Evolutionary conservation across 805 yeast genomes (phyloP), one percentile per base, ranked within the genome.

Genomic region (Lipomyces sp.): DNA sequence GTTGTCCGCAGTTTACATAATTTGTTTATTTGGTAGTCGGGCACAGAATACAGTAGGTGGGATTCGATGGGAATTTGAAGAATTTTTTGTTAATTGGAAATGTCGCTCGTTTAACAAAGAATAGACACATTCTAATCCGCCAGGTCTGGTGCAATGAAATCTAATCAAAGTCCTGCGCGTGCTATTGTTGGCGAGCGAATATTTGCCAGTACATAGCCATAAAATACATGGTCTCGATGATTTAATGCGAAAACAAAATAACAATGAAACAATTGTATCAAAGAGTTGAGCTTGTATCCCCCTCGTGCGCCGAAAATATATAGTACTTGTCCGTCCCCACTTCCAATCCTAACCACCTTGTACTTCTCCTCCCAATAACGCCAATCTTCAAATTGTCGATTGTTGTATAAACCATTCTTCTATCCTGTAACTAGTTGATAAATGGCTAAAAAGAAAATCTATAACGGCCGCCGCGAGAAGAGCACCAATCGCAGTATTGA

Each of bases 401-500:
- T 42, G 18, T n/a, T n/a, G 48, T 42, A 42, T 15, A 15, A 42
- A 37, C n/a, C 39, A 10, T 13, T 3, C 39, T 37, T 39, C 48
- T n/a, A 42, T 42, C 48, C 24, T 24, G 8, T 42, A 24, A 24
- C 15, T 15, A 8, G 48, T 2, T 15, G 24, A 24, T 42, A 6
- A 11, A 35, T 10, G 48, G 7, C n/a, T 4, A 63, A 32, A 53
- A 64, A 24, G 33, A 60, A 32, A 57, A 59, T 10, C 70, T 56
- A 30, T 51, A 39, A 6, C 70, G 62, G 3, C 71, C 71, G 10
- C 71, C 71, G 30, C 71, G 60, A 2, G 71, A 68, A 34, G 63
- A 57, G 58, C 71, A 68, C 71, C 71, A 68, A 59, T 68, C 71
- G 58, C 71, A 68, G 59, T 63, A 68, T n/a, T 57, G 13, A 13